These are phyloP conservation scores for Globisporangium parvum DNA, from an alignment of 352 stramenopile species.

Conservation along the genomic window DNA sequence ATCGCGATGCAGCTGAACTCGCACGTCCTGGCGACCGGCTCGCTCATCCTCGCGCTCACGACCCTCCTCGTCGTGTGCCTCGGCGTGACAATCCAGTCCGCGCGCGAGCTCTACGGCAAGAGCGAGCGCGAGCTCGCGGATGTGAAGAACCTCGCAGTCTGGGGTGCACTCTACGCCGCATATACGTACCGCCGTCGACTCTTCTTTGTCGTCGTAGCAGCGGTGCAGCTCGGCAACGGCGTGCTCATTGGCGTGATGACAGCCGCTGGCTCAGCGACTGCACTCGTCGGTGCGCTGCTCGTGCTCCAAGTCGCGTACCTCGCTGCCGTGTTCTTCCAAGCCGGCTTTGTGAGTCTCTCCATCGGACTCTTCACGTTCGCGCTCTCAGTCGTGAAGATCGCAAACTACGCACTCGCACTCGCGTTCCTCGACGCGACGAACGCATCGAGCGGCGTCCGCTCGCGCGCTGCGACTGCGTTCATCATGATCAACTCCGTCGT, in stretches of 20 bases:
- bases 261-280: slow-evolving; percentile 18
- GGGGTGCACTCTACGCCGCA: slow-evolving; percentile 55
- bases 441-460: slow-evolving; percentile 29
- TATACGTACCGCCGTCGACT: slow-evolving; percentile 59
- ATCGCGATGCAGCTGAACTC: slow-evolving; percentile 60
- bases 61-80: slow-evolving; percentile 40
- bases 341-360: slow-evolving; percentile 30
- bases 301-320: slow-evolving; percentile 46
- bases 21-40: slow-evolving; percentile 14
- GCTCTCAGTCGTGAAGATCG: slow-evolving; percentile 41
- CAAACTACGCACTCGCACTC: slow-evolving; percentile 54
- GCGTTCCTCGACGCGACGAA: slow-evolving; percentile 43
- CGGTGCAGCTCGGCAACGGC: slow-evolving; percentile 46
- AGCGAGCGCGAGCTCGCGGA: slow-evolving; percentile 44
- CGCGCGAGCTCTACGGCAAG: slow-evolving; percentile 36
- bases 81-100: slow-evolving; percentile 27
- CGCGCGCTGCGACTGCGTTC: slow-evolving; percentile 39
- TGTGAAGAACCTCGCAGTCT: slow-evolving; percentile 46
- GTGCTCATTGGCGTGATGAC: slow-evolving; percentile 52
- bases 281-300: slow-evolving; percentile 43
- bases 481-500: slow-evolving; percentile 64
- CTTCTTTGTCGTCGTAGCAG: slow-evolving; percentile 50
- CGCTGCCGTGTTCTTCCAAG: slow-evolving; percentile 34
- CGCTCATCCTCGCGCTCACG: slow-evolving; percentile 35
- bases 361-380: slow-evolving; percentile 44